Evolutionary conservation across 2,329 filamentous ascomycete species (phyloP), one percentile per base, ranked within the genome.

Genomic region (Cladophialophora bantiana): DNA sequence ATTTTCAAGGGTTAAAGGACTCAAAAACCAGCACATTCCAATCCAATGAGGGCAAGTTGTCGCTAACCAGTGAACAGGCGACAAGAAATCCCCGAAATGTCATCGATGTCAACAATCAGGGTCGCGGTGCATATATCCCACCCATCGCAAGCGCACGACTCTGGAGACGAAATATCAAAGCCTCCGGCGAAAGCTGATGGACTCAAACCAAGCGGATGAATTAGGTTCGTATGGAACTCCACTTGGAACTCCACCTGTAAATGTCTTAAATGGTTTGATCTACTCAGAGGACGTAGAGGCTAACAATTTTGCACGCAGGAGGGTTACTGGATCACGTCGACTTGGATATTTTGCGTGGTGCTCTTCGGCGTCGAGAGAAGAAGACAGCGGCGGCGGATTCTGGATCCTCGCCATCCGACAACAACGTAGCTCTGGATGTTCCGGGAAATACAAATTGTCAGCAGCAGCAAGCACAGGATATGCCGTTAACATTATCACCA

Each of bases 121-220:
- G 4, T 55, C 52, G 4, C 34, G 52, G 13, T 55, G 52, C n/a
- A 26, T 55, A 7, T 55, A 55, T 35, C 52, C 52, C 31, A 55
- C 52, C 2, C 34, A n/a, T 20, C 52, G 52, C n/a, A 55, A 55
- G 10, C 52, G 52, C 34, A 36, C 34, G 12, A 34, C 52, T 12
- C 52, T 55, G 12, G 52, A 55, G 52, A 55, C 52, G 34, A 55
- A 55, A 35, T 55, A 35, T 55, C 31, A 55, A 36, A 55, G 52
- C 52, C 52, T 55, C 5, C 52, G 52, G n/a, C 52, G 52, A n/a
- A 34, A 55, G 31, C 34, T 55, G 12, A 20, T 34, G 18, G 52
- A 34, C 3, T 55, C 52, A 55, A 55, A 55, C 26, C 52, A 55
- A n/a, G 31, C 20, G 18, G 31, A 35, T 35, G 31, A 34, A 35